Evolutionary conservation across 2,329 filamentous ascomycete genomes (phyloP).

Genomic region (Colletotrichum destructivum): DNA sequence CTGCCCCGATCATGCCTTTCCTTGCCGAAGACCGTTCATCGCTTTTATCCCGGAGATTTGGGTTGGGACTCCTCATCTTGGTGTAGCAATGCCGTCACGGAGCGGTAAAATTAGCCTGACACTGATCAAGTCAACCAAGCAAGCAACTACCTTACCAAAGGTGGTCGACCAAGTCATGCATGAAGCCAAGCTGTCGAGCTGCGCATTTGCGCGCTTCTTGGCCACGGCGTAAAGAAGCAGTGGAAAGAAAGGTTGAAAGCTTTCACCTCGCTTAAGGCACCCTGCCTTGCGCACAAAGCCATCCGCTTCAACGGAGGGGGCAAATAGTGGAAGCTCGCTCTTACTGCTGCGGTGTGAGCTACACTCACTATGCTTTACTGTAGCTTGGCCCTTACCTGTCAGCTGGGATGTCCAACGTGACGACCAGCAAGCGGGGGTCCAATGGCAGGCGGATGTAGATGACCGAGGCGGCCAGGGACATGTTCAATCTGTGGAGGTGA

Average conservation of each 20-base stretch:
- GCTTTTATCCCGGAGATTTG: constrained; percentile 40
- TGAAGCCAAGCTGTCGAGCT: not conserved
- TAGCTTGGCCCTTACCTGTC: constrained; percentile 19
- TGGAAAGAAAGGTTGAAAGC: constrained; percentile 13
- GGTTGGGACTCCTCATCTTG: constrained; percentile 23
- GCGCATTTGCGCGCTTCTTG: not conserved
- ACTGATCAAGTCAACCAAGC: not conserved
- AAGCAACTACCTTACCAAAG: constrained; percentile 5
- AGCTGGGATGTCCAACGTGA: constrained; percentile 40
- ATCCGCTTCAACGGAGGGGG: constrained; percentile 14
- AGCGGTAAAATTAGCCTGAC: constrained; percentile 22
- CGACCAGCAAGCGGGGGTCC: constrained; percentile 29
- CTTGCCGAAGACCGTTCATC: constrained; percentile 33
- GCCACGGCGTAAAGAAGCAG: not conserved
- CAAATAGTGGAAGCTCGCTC: too few relatives aligned
- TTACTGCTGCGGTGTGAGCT: not conserved
- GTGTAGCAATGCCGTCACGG: constrained; percentile 26
- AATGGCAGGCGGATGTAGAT: constrained; percentile 17
- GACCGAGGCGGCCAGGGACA: constrained; percentile 7
- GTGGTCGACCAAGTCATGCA: constrained; percentile 5
- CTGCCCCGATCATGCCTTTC: constrained; percentile 32
- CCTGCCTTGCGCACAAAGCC: constrained; percentile 16
- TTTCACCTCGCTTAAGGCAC: constrained; percentile 16
- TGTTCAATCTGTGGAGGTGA: constrained; percentile 22
- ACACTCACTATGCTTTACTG: not conserved